Evolutionary conservation across 805 yeast genomes (phyloP).

Genomic region (Torulaspora indica): DNA sequence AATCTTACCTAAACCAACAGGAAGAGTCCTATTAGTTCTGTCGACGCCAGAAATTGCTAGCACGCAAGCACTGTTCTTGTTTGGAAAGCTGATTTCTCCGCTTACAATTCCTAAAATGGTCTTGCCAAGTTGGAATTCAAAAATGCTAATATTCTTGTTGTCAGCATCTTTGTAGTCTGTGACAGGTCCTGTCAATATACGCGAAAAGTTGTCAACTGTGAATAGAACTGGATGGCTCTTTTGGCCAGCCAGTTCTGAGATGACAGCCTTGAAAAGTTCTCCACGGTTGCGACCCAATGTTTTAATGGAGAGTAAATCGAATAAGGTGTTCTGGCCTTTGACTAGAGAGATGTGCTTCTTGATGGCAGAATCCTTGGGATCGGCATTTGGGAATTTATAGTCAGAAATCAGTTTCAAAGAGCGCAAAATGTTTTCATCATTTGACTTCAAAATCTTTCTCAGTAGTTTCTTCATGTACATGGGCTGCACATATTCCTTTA

Average conservation of each 20-base stretch:
- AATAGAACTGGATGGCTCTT: conserved; percentile 52
- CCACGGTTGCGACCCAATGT: conserved; percentile 40
- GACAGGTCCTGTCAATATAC: conserved; percentile 48
- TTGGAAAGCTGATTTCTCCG: conserved; percentile 47
- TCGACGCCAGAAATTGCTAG: conserved; percentile 57
- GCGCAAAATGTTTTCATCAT: conserved; percentile 38
- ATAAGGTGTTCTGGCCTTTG: conserved; percentile 36
- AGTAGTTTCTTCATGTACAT: conserved; percentile 64
- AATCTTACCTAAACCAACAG: conserved; percentile 52
- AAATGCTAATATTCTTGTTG: conserved; percentile 52
- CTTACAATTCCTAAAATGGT: conserved; percentile 49
- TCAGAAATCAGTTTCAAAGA: conserved; percentile 36
- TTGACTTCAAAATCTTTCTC: conserved; percentile 46
- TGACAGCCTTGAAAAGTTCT: conserved; percentile 47
- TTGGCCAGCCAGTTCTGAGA: conserved; percentile 54
- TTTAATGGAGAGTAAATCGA: conserved; percentile 41
- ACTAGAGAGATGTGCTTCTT: conserved; percentile 30
- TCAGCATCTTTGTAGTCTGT: conserved; percentile 58
- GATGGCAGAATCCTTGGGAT: conserved; percentile 30
- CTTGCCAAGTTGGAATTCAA: conserved; percentile 59
- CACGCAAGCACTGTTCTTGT: conserved; percentile 57
- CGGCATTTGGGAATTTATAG: conserved; percentile 34
- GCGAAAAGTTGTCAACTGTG: conserved; percentile 71
- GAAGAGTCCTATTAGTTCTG: conserved; percentile 50
- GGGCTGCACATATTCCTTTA: conserved; percentile 64